Evolutionary conservation across 208 protist species (phyloP).

Genomic region (Crithidia fasciculata): DNA sequence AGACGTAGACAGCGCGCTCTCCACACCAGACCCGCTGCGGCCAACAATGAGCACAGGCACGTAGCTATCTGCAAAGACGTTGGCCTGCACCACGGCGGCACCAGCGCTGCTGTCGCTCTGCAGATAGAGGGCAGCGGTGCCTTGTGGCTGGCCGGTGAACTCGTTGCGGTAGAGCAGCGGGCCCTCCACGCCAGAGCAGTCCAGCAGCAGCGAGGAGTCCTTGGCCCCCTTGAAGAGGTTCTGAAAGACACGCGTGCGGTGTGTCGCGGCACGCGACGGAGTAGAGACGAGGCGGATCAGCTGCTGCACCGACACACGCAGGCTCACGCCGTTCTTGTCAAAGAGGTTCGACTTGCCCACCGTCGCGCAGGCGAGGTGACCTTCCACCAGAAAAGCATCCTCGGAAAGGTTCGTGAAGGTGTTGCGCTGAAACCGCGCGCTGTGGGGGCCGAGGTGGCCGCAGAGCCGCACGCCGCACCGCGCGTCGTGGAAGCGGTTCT

Average conservation of each 20-base stretch:
- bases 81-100: conserved; percentile 40
- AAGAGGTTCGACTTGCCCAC: conserved; percentile 79
- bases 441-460: conserved; percentile 57
- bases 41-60: conserved; percentile 59
- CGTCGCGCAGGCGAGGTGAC: conserved; percentile 70
- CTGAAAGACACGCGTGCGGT: conserved; percentile 59
- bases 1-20: conserved; percentile 15
- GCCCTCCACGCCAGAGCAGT: conserved; percentile 25
- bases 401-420: conserved; percentile 55
- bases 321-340: conserved; percentile 47
- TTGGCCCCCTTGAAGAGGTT: conserved; percentile 63
- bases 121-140: conserved; percentile 56
- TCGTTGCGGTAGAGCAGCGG: conserved; percentile 65
- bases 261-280: neutral
- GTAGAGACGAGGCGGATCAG: conserved; percentile 31
- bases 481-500: conserved; percentile 63
- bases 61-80: conserved; percentile 70
- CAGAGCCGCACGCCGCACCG: conserved; percentile 52
- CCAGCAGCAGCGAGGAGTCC: conserved; percentile 45
- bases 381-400: conserved; percentile 60
- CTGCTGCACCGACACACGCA: conserved; percentile 32
- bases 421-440: conserved; percentile 61
- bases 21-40: conserved; percentile 7
- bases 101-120: conserved; percentile 23
- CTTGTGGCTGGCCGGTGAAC: conserved; percentile 50